Evolutionary conservation across 305 asterid species (phyloP).

Genomic region (Lippia alba): DNA sequence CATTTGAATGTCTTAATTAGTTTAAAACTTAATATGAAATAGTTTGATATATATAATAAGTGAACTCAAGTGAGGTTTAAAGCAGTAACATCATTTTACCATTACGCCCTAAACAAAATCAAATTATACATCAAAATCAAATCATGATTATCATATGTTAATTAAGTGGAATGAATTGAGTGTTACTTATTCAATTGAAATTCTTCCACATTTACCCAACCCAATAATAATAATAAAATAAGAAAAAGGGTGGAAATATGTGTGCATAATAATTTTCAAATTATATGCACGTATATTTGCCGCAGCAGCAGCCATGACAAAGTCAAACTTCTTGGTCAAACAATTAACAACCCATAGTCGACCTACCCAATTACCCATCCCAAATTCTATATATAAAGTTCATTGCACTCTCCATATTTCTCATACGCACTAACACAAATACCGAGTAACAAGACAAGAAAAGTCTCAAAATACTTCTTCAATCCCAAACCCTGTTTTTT

Average conservation of each 20-base stretch:
- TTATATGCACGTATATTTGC: not conserved
- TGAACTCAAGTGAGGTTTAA: too few species aligned
- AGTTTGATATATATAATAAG: too few species aligned
- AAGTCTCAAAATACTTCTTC: not conserved
- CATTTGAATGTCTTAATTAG: too few species aligned
- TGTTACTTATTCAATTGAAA: not conserved
- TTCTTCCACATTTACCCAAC: too few species aligned
- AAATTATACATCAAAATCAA: not conserved
- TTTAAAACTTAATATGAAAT: too few species aligned
- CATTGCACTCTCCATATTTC: not conserved
- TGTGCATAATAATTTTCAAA: not conserved
- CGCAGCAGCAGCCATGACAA: slow-evolving; percentile 1
- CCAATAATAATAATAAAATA: not conserved
- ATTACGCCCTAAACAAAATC: not conserved
- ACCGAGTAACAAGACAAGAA: not conserved
- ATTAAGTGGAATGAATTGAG: not conserved
- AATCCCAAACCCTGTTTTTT: not conserved
- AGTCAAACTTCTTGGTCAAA: slow-evolving; percentile 29
- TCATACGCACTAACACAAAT: slow-evolving; percentile 3
- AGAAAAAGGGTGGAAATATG: not conserved
- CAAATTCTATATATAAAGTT: not conserved
- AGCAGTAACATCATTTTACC: too few species aligned
- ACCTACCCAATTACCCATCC: not conserved
- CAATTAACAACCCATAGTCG: slow-evolving; percentile 7
- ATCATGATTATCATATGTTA: not conserved